These are phyloP conservation scores for Stachybotrys echinatus DNA, from an alignment of 2,329 filamentous ascomycete genomes.

Conservation along the genomic window DNA sequence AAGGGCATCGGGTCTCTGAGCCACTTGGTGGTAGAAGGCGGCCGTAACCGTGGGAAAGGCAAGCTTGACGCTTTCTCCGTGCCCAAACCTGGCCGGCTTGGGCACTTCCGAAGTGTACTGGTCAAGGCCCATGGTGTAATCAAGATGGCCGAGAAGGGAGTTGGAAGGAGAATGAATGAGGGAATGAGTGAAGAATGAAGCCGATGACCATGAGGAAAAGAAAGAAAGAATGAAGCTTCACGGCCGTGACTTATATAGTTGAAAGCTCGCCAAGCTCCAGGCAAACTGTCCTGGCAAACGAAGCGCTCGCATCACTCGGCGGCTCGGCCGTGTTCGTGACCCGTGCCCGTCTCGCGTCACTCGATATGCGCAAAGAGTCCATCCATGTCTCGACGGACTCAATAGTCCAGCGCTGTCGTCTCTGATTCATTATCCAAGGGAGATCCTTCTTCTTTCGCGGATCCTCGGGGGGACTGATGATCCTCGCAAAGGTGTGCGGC, in stretches of 20 bases:
- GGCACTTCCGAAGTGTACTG: constrained; percentile 2
- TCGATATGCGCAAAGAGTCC: too few species aligned
- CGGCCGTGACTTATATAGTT: background rate
- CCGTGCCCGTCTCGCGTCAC: too few species aligned
- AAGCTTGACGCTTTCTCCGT: constrained; percentile 13
- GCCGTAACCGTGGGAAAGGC: constrained; percentile 33
- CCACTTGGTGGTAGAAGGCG: constrained; percentile 32
- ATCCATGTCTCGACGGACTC: too few species aligned
- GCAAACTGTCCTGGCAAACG: too few species aligned
- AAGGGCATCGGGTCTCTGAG: constrained; percentile 25
- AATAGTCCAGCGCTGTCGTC: too few species aligned
- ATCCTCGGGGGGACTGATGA: background rate
- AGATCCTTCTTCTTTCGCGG: background rate
- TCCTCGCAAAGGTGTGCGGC: background rate
- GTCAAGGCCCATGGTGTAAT: constrained; percentile 7
- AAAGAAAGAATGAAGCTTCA: background rate
- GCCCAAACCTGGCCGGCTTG: constrained; percentile 7
- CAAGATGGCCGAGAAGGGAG: too few species aligned
- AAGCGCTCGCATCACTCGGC: too few species aligned
- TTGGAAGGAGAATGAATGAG: background rate
- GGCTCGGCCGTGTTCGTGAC: too few species aligned
- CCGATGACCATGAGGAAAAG: background rate
- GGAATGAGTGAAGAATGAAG: background rate
- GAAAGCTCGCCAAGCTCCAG: background rate
- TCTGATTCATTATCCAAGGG: too few species aligned